Evolutionary conservation across 1,284 basidiomycete genomes (phyloP).

Genomic region (Cutaneotrichosporon arboriforme): DNA sequence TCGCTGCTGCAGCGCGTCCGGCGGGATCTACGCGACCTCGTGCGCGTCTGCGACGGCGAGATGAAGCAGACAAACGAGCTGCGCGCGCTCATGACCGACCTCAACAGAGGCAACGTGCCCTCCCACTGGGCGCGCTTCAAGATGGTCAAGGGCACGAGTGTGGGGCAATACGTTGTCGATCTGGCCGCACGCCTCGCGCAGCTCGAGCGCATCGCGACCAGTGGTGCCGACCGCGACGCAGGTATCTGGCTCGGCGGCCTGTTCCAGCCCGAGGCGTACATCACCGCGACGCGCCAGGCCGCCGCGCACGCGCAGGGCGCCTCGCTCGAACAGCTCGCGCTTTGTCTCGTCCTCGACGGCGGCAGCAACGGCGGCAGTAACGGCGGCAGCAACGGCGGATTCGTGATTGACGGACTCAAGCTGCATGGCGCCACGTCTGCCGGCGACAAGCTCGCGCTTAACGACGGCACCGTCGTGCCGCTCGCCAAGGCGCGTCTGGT

Average conservation of each 20-base stretch:
- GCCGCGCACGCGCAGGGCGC: slow-evolving; percentile 83
- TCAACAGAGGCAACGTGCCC: slow-evolving; percentile 86
- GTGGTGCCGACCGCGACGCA: slow-evolving; percentile 41
- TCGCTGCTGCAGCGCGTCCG: slow-evolving; percentile 70
- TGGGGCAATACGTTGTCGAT: slow-evolving; percentile 79
- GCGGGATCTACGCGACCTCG: slow-evolving; percentile 71
- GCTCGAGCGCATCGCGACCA: slow-evolving; percentile 64
- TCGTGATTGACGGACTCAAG: slow-evolving; percentile 76
- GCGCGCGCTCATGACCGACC: slow-evolving; percentile 73
- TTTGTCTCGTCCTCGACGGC: slow-evolving; percentile 72
- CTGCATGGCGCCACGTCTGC: slow-evolving; percentile 79
- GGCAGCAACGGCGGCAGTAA: slow-evolving; percentile 58
- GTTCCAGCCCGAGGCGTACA: slow-evolving; percentile 92
- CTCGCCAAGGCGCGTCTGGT: slow-evolving; percentile 72
- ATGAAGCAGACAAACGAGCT: slow-evolving; percentile 93
- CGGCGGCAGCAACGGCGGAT: slow-evolving; percentile 54
- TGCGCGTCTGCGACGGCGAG: slow-evolving; percentile 75
- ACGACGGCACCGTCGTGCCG: slow-evolving; percentile 70
- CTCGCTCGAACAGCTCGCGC: slow-evolving; percentile 81
- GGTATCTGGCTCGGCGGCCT: slow-evolving; percentile 81
- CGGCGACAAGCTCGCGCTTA: slow-evolving; percentile 62
- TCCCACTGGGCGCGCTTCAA: slow-evolving; percentile 83
- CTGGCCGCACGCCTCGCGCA: slow-evolving; percentile 71
- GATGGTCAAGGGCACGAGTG: slow-evolving; percentile 70
- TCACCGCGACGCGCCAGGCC: slow-evolving; percentile 87